Base-by-base conservation (phyloP, 192 early-diverging fungal species). In the Gamsiella multidivaricata region DNA sequence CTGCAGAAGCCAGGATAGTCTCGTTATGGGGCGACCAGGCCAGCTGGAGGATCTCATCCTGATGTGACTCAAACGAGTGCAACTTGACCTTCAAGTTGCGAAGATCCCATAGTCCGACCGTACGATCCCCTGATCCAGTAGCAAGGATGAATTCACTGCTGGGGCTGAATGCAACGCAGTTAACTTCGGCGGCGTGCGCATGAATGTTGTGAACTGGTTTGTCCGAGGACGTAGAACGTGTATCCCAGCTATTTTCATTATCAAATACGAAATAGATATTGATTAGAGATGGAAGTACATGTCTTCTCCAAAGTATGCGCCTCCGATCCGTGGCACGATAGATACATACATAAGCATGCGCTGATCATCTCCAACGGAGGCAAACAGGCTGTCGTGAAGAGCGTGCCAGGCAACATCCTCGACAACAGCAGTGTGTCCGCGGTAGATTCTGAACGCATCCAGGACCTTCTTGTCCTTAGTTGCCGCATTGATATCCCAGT, bases 331-430 rank as follows among this genome's bases (percentile, higher is more conserved):
- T 36, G 32, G 20, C 36, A 2, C 26, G 5, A 22, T 58, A 28
- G 29, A 3, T 11, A 65, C 80, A 61, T 88, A 95, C 92, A 99
- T 90, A 51, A 97, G 80, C 55, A 99, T 86, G 49, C 91, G 89
- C 54, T 91, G 91, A 81, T 99, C 97, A 82, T 99, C 97, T 43
- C 95, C 96, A 17, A 97, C 97, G 28, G 96, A 97, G 4, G 95
- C 97, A 85, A 99, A 99, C 39, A 99, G 82, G 45, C 90, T 87
- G 23, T 93, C 87, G 73, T 94, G 88, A 70, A 91, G 80, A 31
- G 81, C 81, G 62, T 95, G 93, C 97, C 97, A 99, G 8, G 95
- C 92, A 34, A 97, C 93, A 84, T 99, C 97, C 89, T 97, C 96
- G 39, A 99, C 97, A 64, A 92, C 90, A 3, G 94, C 92, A 23